Base-by-base conservation (phyloP, 2,329 filamentous ascomycete genomes). In the Chaetomiaceae sp. region DNA sequence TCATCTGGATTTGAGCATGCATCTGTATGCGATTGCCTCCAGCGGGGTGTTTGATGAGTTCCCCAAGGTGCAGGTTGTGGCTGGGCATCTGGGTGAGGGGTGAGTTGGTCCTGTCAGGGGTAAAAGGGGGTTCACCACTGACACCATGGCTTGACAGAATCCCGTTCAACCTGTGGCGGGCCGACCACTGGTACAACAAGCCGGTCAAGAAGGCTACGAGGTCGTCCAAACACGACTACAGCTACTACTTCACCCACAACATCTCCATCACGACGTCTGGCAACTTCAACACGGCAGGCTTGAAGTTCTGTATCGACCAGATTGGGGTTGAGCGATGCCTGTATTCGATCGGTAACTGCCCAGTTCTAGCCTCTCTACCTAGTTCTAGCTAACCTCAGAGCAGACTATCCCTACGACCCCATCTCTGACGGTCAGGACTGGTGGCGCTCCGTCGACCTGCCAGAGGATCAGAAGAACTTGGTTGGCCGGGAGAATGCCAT, bases 101-200 rank as follows among this genome's bases (percentile, higher is more conserved):
- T 68, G 34, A 59, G 65, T 63, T 8, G 19, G 6, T 20, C n/a
- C 9, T 39, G 9, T 34, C 33, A n/a, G 12, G 23, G 44, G 27
- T 27, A 11, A 19, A 4, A n/a, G 2, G 6, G 36, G 1, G 4
- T 29, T 6, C 1, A 12, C 5, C 20, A 22, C 42, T 54, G 23
- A 54, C 34, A 33, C n/a, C n/a, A n/a, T n/a, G n/a, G n/a, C 8
- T 29, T 14, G 7, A 11, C 31, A 74, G 71, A 3, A 71, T 76
- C 33, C 72, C 73, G 0, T 74, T 75, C 63, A 75, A 75, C 61
- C 61, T 72, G 1, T 66, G 66, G 61, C 55, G 69, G 5, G 68
- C 69, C 17, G 70, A 71, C 29, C 71, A 75, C 63, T 74, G 71
- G 72, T 72, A 72, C 60, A 73, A 74, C 57, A 72, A 74, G 55